Evolutionary conservation across 164 flowering plant species (phyloP), one percentile per base, ranked within the genome.

Genomic region (Tinospora cordifolia): DNA sequence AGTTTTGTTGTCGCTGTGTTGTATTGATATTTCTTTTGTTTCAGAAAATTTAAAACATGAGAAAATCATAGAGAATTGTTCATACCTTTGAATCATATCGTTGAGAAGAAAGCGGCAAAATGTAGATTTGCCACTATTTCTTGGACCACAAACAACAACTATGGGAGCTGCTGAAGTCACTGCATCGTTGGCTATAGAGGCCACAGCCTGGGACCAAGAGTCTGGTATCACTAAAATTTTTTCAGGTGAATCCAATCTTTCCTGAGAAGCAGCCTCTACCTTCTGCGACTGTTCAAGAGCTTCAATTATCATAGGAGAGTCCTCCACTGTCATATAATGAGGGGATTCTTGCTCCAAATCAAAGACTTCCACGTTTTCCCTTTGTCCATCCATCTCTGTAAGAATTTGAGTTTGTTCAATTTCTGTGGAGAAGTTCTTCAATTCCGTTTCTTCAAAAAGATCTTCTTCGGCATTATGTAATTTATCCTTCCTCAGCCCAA

Each of bases 61-160:
- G 24, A n/a, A 40, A 54, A 14, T 6, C 8, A 54, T 19, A 60
- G 22, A 66, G 17, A 36, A n/a, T 15, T 57, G 0, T 11, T 22
- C 38, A 22, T 54, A 87, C 93, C 90, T 87, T 58, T 67, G 78
- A 15, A 92, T 84, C 30, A 94, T 85, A 71, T 83, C 72, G 71
- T 90, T 89, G 77, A 94, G 79, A 54, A 94, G 91, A 73, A 79
- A 62, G 75, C 97, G 96, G 58, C 97, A 89, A 71, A 94, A 92
- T 27, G 92, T 92, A 26, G 91, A 83, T 69, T 94, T 92, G 79
- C 98, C 98, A 65, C 85, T 81, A 76, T 92, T 89, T 69, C 87
- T 90, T 58, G 99, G 80, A 40, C 99, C 99, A 65, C 99, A 92
- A 12, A 94, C 67, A 21, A 94, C 64, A 46, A 82, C 76, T 46